Conservation (phyloP, 164 flowering plant species). For the Vitis amurensis region DNA sequence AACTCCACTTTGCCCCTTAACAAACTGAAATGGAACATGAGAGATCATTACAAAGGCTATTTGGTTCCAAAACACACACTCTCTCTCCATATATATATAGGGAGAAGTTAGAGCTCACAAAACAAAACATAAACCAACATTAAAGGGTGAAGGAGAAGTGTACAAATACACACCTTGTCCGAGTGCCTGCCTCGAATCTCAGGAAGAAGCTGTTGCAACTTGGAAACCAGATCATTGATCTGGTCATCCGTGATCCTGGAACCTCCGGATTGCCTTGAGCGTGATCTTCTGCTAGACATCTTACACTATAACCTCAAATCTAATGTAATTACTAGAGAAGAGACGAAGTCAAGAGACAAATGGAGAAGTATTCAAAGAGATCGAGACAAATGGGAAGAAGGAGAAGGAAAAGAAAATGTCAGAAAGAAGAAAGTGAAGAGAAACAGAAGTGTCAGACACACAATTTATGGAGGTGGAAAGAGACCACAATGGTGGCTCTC, state of each 20-base stretch:
- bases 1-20: too few relatives aligned
- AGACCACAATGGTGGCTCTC: too few relatives aligned
- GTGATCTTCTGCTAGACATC: constrained; percentile 52
- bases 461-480: constrained; percentile 17
- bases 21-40: too few relatives aligned
- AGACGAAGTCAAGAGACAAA: not conserved
- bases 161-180: constrained; percentile 31
- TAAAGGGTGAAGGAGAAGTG: not conserved
- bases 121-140: not conserved
- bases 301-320: not conserved
- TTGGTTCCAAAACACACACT: too few relatives aligned
- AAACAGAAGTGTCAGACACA: constrained; percentile 9
- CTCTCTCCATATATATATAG: too few relatives aligned
- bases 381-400: not conserved
- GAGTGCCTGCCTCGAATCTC: constrained; percentile 39
- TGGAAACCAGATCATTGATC: constrained; percentile 46
- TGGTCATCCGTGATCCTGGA: constrained; percentile 48
- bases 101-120: too few relatives aligned
- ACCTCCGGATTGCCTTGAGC: constrained; percentile 36
- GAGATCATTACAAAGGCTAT: too few relatives aligned
- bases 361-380: not conserved
- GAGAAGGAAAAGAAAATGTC: not conserved
- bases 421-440: not conserved
- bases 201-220: constrained; percentile 47
- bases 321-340: not conserved